Conservation (phyloP, 2,329 filamentous ascomycete genomes). For the Penicillium concentricum region DNA sequence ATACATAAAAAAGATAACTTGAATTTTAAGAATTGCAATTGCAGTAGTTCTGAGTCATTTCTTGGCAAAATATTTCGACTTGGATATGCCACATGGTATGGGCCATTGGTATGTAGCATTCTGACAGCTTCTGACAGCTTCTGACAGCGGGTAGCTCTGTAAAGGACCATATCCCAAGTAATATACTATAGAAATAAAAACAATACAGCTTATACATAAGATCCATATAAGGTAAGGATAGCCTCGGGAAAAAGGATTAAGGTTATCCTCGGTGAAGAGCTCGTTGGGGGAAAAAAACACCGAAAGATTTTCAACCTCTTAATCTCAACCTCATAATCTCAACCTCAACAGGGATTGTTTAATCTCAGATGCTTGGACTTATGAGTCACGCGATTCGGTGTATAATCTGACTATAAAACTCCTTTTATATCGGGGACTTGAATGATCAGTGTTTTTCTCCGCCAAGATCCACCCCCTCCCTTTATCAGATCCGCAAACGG, state of each 20-base stretch:
- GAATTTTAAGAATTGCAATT: neutral
- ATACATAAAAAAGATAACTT: neutral
- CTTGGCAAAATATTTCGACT: neutral
- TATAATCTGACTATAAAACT: neutral
- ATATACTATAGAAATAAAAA: neutral
- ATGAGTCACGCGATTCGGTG: neutral
- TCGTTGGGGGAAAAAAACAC: slow-evolving; percentile 15
- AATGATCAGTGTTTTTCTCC: neutral
- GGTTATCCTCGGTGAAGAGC: slow-evolving; percentile 24
- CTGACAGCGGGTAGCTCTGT: neutral
- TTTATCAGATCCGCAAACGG: slow-evolving; percentile 23
- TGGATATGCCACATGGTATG: neutral
- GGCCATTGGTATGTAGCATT: neutral
- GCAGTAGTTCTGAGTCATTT: neutral
- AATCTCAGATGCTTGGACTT: neutral
- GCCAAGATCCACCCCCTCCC: slow-evolving; percentile 13
- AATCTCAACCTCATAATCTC: slow-evolving; percentile 17
- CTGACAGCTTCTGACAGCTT: neutral
- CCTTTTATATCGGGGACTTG: neutral
- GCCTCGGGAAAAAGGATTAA: neutral
- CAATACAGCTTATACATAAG: neutral
- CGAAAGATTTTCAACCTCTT: slow-evolving; percentile 16
- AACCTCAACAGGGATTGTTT: slow-evolving; percentile 13
- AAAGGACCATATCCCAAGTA: neutral
- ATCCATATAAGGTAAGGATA: neutral